Evolutionary conservation across 129 eudicot species (phyloP), one percentile per base, ranked within the genome.

Genomic region (Smallanthus sonchifolius): DNA sequence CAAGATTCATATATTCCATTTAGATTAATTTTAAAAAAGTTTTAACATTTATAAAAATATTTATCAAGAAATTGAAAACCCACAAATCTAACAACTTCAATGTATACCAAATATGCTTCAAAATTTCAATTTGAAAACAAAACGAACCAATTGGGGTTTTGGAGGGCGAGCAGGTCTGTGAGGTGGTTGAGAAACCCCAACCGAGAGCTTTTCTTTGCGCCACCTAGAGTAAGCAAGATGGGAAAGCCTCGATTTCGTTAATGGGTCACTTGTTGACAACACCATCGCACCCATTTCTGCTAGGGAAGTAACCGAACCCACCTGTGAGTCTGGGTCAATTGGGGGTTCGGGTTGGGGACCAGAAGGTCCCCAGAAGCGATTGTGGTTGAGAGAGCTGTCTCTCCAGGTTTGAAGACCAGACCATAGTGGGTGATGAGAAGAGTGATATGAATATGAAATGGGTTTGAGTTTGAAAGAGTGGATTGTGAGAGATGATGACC

Each of bases 401-500:
- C 98, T 80, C 98, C 98, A 92, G 70, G 39, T 76, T 15, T 86
- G 81, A 11, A 90, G 96, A 67, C 98, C 96, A 15, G 92, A 69
- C 98, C 96, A 89, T 47, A 86, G 80, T 52, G 75, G 83, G 51
- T 73, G 77, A 9, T 70, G 55, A 42, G 47, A 49, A 48, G 60
- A 35, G 40, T 37, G 67, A n/a, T 77, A 62, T 10, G 80, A 81
- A 10, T 63, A 73, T 13, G 86, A 51, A 32, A 38, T n/a, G 43
- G 72, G 70, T 51, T 80, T 83, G 66, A 66, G 43, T 39, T 64
- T 79, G 35, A 75, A 32, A 28, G 84, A 20, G 69, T 72, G 74
- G 34, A 19, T 55, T 15, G 68, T 64, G 77, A 43, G 78, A 51
- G 54, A 67, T 74, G 69, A 28, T 7, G 39, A 62, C 37, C 80